Evolutionary conservation across 257 asterid species (phyloP).

Genomic region (Solanum paucissectum): DNA sequence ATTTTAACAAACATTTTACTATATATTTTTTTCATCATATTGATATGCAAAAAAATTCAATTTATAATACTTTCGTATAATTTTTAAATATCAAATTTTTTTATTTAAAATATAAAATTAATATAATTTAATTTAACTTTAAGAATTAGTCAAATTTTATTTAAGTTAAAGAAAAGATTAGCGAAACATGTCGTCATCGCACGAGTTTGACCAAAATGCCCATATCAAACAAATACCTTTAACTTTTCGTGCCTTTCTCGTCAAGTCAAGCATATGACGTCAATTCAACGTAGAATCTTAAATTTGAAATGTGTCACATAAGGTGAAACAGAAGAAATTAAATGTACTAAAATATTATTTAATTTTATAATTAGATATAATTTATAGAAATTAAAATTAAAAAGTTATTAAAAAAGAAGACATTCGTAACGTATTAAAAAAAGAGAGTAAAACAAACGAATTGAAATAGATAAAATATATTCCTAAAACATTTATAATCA

Average conservation of each 20-base stretch:
- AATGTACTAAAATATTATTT: accelerated
- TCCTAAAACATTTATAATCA: not conserved
- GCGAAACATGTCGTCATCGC: not conserved
- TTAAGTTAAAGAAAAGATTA: not conserved
- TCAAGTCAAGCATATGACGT: not conserved
- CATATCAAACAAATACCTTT: not conserved
- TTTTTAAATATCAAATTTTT: too few species aligned
- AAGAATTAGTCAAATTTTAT: too few species aligned
- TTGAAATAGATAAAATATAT: not conserved
- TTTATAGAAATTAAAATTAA: not conserved
- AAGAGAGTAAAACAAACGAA: not conserved
- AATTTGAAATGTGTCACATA: too few species aligned
- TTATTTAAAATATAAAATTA: too few species aligned
- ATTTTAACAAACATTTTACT: accelerated
- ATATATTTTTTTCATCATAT: too few species aligned
- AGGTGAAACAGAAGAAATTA: accelerated
- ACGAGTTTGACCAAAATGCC: not conserved
- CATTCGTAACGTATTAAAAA: accelerated
- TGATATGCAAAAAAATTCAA: too few species aligned
- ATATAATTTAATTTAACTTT: too few species aligned
- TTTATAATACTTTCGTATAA: too few species aligned
- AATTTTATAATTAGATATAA: not conserved
- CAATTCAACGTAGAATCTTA: not conserved
- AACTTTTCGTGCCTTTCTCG: not conserved
- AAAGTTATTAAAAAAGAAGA: too few species aligned